phyloP scores from a whole-genome alignment of 441 rosid genomes.

The Arabidopsis lyrata region DNA sequence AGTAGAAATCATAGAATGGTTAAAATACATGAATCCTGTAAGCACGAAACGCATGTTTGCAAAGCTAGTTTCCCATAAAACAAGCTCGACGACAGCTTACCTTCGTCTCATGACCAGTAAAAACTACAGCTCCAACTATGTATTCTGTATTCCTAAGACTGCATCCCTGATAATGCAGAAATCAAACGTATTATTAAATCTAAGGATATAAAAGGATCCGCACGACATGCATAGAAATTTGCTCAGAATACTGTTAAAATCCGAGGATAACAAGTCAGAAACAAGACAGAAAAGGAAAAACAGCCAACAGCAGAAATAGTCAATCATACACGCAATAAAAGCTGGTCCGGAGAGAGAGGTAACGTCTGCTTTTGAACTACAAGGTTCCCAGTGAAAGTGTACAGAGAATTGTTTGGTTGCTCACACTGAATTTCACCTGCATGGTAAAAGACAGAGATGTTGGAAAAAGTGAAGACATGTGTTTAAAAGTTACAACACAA shows the following conservation, averaged over 20 bases:
- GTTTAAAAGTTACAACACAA: conserved; percentile 8
- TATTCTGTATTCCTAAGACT: conserved; percentile 96
- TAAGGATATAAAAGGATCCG: conserved; percentile 1
- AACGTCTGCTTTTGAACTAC: conserved; percentile 82
- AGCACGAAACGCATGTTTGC: conserved; percentile 35
- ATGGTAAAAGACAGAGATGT: conserved; percentile 44
- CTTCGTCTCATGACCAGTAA: conserved; percentile 97
- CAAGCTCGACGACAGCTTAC: conserved; percentile 54
- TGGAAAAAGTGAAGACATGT: conserved; percentile 21
- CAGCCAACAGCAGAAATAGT: conserved; percentile 30
- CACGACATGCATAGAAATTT: conserved; percentile 13
- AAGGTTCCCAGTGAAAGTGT: conserved; percentile 99
- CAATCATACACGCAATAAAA: conserved; percentile 84
- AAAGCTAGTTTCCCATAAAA: conserved; percentile 31
- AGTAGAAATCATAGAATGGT: conserved; percentile 26
- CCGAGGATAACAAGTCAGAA: conserved; percentile 9
- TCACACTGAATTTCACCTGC: conserved; percentile 99
- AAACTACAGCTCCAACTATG: conserved; percentile 85
- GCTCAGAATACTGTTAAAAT: conserved; percentile 5
- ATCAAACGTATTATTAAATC: conserved; percentile 13
- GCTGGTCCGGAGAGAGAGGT: conserved; percentile 95
- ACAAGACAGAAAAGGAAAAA: conserved; percentile 37
- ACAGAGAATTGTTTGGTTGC: conserved; percentile 97
- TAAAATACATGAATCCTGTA: conserved; percentile 15
- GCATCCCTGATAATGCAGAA: conserved; percentile 78